Base-by-base conservation (phyloP, 1,284 basidiomycete genomes). In the Ustilago bromivora region DNA sequence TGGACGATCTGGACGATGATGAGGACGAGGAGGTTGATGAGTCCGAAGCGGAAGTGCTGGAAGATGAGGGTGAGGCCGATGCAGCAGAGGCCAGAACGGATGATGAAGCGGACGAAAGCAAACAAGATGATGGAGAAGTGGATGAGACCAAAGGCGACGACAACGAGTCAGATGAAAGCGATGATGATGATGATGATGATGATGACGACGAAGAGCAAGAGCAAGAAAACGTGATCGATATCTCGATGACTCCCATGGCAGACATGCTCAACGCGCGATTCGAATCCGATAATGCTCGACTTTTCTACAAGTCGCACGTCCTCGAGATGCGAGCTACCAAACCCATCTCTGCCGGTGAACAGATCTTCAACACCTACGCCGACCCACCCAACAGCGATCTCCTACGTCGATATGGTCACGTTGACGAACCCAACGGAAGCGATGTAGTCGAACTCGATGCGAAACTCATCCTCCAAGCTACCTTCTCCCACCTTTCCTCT, bases 221-320 rank as follows among this genome's bases (percentile, higher is more conserved):
- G 57, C 34, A 57, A 28, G 79, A 81, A 34, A 73, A 81, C 23
- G 88, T 91, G 1, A 88, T 90, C 1, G 91, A 94, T 76, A 91
- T 95, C 11, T 92, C 93, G 0, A 97, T 99, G 95, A 93, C 98
- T 1, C 96, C 96, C 0, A 92, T 99, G 89, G 97, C 96, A 1
- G 96, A 98, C 86, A 92, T 98, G 89, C 89, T 87, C 41, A 86
- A 86, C 54, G 84, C 84, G 1, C 73, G 78, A 2, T 83, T 80
- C 60, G 82, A 76, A 17, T 83, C 80, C 23, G 83, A 85, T 65
- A 85, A 85, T 28, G 82, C 94, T 0, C 93, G 92, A 78, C 87
- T 96, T 4, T 96, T 95, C 83, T 91, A 95, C 85, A 93, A 95
- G 81, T 89, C 91, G 41, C 87, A 89, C 8, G 87, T 89, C 28